Percentiles rank a stretch among this genome's conserved stretches.
phyloP scores from a whole-genome alignment of 2,329 filamentous ascomycete species.

The Beauveria sp. region DNA sequence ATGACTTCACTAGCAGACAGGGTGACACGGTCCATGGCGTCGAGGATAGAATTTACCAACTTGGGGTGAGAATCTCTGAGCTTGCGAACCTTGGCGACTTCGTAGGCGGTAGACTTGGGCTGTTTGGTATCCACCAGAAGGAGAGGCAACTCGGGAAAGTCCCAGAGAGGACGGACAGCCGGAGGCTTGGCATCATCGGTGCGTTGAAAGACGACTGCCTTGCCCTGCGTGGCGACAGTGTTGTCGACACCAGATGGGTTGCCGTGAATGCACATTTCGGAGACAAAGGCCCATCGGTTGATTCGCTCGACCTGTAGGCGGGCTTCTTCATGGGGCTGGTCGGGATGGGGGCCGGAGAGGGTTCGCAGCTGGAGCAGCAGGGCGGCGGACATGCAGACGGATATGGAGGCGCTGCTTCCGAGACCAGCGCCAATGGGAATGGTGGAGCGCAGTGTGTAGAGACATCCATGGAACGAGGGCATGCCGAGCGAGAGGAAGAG shows the following conservation, averaged over 20 bases:
- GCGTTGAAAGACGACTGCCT: slow-evolving; percentile 85
- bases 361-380: slow-evolving; percentile 83
- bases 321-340: slow-evolving; percentile 83
- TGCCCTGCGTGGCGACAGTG: slow-evolving; percentile 87
- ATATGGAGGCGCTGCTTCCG: slow-evolving; percentile 89
- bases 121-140: slow-evolving; percentile 86
- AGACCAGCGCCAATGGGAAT: slow-evolving; percentile 88
- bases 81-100: slow-evolving; percentile 77
- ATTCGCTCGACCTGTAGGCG: slow-evolving; percentile 86
- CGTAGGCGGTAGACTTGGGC: slow-evolving; percentile 72
- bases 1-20: slow-evolving; percentile 47
- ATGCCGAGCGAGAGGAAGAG: slow-evolving; percentile 83
- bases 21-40: slow-evolving; percentile 73
- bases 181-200: slow-evolving; percentile 72
- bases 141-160: slow-evolving; percentile 87
- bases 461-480: slow-evolving; percentile 67
- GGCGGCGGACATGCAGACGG: slow-evolving; percentile 78
- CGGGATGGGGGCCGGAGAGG: slow-evolving; percentile 81
- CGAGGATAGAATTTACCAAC: slow-evolving; percentile 72
- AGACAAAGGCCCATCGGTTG: slow-evolving; percentile 95
- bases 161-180: slow-evolving; percentile 65
- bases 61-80: slow-evolving; percentile 65
- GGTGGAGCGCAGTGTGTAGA: slow-evolving; percentile 87
- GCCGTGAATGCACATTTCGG: slow-evolving; percentile 94
- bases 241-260: slow-evolving; percentile 97